These are phyloP conservation scores for Poa annua DNA, from an alignment of 176 grass and related monocot genomes.

Conservation along the genomic window DNA sequence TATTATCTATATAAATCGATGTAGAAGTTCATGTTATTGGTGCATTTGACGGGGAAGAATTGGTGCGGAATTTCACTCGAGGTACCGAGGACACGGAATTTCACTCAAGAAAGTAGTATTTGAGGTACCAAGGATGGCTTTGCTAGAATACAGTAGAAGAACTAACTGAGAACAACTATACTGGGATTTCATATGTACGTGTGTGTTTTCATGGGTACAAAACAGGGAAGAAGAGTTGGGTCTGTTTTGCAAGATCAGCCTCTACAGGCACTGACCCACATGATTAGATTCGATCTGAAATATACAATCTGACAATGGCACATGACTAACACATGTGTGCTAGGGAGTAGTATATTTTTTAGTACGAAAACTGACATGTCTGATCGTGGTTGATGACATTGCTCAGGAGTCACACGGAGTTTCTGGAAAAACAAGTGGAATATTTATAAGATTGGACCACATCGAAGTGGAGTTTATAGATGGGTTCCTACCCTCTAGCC, in stretches of 20 bases:
- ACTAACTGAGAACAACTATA: neutral
- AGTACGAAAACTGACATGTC: neutral
- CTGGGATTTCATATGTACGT: neutral
- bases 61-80: neutral
- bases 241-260: neutral
- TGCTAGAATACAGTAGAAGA: neutral
- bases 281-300: neutral
- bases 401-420: neutral
- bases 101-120: neutral
- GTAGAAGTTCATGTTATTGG: neutral
- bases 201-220: neutral
- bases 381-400: neutral
- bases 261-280: neutral
- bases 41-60: neutral
- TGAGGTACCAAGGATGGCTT: neutral
- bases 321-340: neutral
- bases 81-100: neutral
- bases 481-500: neutral
- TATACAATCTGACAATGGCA: neutral
- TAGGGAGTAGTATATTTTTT: conserved; percentile 14
- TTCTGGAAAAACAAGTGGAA: neutral
- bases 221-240: neutral
- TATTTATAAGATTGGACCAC: neutral
- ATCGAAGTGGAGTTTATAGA: neutral
- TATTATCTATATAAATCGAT: neutral